These are phyloP conservation scores for Vanilla planifolia DNA, from an alignment of 106 monocot species.

Conservation along the genomic window DNA sequence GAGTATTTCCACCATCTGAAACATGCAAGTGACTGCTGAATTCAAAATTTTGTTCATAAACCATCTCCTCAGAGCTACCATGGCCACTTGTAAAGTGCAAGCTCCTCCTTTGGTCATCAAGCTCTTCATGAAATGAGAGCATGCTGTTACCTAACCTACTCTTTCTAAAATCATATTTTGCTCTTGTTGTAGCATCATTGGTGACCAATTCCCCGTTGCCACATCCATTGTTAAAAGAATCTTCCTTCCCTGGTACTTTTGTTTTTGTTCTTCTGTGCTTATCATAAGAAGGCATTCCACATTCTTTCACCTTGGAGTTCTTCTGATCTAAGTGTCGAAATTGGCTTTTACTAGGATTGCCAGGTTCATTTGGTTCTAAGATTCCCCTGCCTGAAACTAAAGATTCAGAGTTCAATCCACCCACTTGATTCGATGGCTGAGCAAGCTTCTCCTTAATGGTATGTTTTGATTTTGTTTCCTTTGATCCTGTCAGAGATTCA, in stretches of 20 bases:
- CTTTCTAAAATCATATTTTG: slow-evolving; percentile 6
- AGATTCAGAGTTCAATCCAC: slow-evolving; percentile 1
- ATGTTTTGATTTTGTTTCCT: slow-evolving; percentile 26
- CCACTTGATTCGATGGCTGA: slow-evolving; percentile 13
- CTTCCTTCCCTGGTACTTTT: neutral
- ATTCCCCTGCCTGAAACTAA: slow-evolving; percentile 3
- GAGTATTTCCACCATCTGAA: slow-evolving; percentile 1
- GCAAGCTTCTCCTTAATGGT: slow-evolving; percentile 16
- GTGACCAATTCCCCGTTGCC: neutral
- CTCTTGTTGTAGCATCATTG: neutral
- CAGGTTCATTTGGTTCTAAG: neutral
- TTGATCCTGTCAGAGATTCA: slow-evolving; percentile 26
- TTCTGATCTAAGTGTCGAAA: neutral
- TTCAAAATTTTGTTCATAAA: slow-evolving; percentile 21
- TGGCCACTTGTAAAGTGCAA: slow-evolving; percentile 15
- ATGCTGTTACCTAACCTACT: slow-evolving; percentile 10
- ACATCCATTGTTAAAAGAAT: neutral
- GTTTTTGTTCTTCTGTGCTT: slow-evolving; percentile 1
- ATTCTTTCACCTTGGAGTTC: slow-evolving; percentile 11
- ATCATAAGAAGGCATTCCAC: slow-evolving; percentile 4
- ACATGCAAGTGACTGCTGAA: slow-evolving; percentile 10
- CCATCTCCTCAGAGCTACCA: slow-evolving; percentile 21
- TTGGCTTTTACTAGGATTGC: neutral
- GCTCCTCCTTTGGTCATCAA: slow-evolving; percentile 28
- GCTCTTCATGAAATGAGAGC: slow-evolving; percentile 31